Base-by-base conservation (phyloP, 208 protist species). In the Porcisia hertigi region DNA sequence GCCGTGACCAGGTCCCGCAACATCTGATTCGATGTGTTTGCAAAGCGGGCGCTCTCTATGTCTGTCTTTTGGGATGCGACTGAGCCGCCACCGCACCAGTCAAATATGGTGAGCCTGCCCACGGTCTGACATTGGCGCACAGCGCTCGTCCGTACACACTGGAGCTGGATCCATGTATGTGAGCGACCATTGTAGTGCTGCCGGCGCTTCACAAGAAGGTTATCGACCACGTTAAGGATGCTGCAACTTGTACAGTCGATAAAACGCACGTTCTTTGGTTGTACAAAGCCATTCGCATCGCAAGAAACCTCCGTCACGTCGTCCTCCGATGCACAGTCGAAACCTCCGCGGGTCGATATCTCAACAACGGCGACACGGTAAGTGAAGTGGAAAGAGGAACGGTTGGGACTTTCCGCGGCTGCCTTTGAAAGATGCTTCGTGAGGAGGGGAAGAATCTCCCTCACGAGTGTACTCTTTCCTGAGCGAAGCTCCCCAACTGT, bases 151-250 rank as follows among this genome's bases (percentile, higher is more conserved):
- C 86, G 74, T 5, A 79, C 73, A 43, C 81, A 83, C 67, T 88
- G 79, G 55, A 92, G 79, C 77, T 92, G 87, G 45, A 92, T 84
- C 82, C 83, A 89, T 43, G 86, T 73, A 60, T 89, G 87, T 1
- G 77, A 92, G 16, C 79, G 82, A 18, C 77, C 77, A 57, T 84
- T 77, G 70, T 80, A 71, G 55, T 67, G 54, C 45, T 86, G 77
- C 25, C 76, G 76, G n/a, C 80, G 79, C 34, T 83, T 73, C 57
- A 77, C 43, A 11, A 80, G 67, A 23, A 82, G 67, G 54, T 71
- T 75, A 2, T 80, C 66, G 45, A 86, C 60, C 8, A 85, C 72
- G 12, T 47, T 71, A 9, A 76, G 14, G 43, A 89, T 69, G 36
- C 77, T 80, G 34, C 53, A 76, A 30, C 71, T 79, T 18, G 71